Percentiles rank a stretch among this genome's conserved stretches.
Evolutionary conservation across 169 alveolate species (phyloP).

Genomic region (Eimeria acervulina): DNA sequence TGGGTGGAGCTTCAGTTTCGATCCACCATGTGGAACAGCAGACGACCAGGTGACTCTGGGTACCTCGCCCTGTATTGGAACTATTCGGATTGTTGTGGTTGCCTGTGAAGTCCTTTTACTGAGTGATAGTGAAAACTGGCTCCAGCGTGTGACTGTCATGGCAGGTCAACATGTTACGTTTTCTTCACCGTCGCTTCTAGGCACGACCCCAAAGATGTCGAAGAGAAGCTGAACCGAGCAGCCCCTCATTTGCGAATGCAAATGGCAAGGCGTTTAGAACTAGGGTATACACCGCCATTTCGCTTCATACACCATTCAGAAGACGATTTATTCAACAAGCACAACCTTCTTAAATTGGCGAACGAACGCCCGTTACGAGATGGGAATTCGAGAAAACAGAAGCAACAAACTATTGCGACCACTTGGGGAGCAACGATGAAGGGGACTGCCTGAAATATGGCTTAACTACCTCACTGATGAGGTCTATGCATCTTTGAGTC

Average conservation of each 20-base stretch:
- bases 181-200: slow-evolving; percentile 78
- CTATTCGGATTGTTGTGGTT: neutral
- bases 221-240: slow-evolving; percentile 77
- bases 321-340: slow-evolving; percentile 28
- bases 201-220: slow-evolving; percentile 77
- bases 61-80: neutral
- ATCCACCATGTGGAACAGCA: slow-evolving; percentile 79
- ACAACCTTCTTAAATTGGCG: slow-evolving; percentile 21
- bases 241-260: slow-evolving; percentile 83
- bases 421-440: slow-evolving; percentile 57
- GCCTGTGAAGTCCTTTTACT: neutral
- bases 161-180: slow-evolving; percentile 80
- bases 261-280: slow-evolving; percentile 82
- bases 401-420: slow-evolving; percentile 29
- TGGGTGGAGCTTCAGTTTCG: slow-evolving; percentile 81
- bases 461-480: neutral
- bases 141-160: neutral
- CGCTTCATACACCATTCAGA: slow-evolving; percentile 68
- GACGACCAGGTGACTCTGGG: slow-evolving; percentile 72
- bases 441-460: slow-evolving; percentile 7
- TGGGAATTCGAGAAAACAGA: neutral
- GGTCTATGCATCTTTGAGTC: neutral
- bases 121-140: neutral
- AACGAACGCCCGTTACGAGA: neutral
- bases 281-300: slow-evolving; percentile 81